These are phyloP conservation scores for Phyllosticta capitalensis DNA, from an alignment of 2,329 filamentous ascomycete genomes.

Conservation along the genomic window DNA sequence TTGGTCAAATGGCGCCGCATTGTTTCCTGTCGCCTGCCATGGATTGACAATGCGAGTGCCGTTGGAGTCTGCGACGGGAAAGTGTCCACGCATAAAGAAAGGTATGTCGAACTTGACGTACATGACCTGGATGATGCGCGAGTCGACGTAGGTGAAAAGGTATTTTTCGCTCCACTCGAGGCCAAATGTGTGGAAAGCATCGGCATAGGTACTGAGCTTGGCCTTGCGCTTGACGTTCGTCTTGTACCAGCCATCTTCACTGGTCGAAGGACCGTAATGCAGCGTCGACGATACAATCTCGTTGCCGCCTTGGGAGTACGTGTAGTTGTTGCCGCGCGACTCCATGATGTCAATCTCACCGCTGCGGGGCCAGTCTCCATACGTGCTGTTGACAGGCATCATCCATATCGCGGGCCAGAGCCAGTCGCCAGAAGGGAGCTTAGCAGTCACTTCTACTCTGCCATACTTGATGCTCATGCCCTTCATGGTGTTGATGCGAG, in stretches of 20 bases:
- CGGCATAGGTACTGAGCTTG: slow-evolving; percentile 63
- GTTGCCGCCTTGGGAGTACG: slow-evolving; percentile 67
- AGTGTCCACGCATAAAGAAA: slow-evolving; percentile 60
- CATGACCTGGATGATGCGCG: slow-evolving; percentile 66
- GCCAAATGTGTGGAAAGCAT: slow-evolving; percentile 65
- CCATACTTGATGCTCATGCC: slow-evolving; percentile 68
- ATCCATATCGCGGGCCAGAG: slow-evolving; percentile 91
- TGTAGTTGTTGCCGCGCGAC: slow-evolving; percentile 72
- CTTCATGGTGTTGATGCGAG: slow-evolving; percentile 64
- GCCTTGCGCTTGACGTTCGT: slow-evolving; percentile 70
- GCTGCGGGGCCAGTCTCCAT: slow-evolving; percentile 68
- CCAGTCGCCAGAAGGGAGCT: slow-evolving; percentile 71
- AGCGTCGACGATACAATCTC: slow-evolving; percentile 70
- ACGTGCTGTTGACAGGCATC: slow-evolving; percentile 62
- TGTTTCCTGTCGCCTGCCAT: slow-evolving; percentile 52
- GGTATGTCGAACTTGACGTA: slow-evolving; percentile 63
- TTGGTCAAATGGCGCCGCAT: slow-evolving; percentile 65
- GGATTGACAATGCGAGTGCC: slow-evolving; percentile 54
- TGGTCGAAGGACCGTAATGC: slow-evolving; percentile 68
- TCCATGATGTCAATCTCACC: slow-evolving; percentile 81
- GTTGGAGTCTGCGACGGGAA: slow-evolving; percentile 55
- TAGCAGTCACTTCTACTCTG: slow-evolving; percentile 69
- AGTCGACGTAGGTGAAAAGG: slow-evolving; percentile 78
- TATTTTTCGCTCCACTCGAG: slow-evolving; percentile 85
- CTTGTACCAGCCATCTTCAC: slow-evolving; percentile 72